Percentiles rank a stretch among this genome's conserved stretches.
These are phyloP conservation scores for Porphyra umbilicalis DNA, from an alignment of 31 red algal genomes.

Conservation along the genomic window DNA sequence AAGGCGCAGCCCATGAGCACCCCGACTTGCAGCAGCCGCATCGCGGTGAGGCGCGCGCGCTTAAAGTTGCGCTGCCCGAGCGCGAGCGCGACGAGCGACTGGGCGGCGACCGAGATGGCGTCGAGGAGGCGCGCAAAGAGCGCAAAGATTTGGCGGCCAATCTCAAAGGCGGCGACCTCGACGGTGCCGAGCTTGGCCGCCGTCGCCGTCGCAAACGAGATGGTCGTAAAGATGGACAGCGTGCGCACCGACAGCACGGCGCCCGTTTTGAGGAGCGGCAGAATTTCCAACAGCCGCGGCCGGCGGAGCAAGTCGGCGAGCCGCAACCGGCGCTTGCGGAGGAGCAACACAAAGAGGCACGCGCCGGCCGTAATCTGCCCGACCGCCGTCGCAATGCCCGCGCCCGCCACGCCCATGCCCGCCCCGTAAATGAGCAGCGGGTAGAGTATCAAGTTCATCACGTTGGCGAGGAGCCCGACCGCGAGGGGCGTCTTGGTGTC, in stretches of 20 bases:
- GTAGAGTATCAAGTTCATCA: constrained; percentile 80
- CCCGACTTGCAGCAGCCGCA: constrained; percentile 69
- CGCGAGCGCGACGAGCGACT: constrained; percentile 77
- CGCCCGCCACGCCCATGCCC: constrained; percentile 76
- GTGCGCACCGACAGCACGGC: constrained; percentile 83
- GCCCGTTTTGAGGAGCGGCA: constrained; percentile 68
- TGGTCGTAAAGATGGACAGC: constrained; percentile 73
- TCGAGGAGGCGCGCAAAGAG: constrained; percentile 76
- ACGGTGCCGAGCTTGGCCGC: constrained; percentile 67
- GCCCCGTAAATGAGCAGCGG: constrained; percentile 83
- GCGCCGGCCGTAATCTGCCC: constrained; percentile 62
- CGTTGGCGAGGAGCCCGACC: constrained; percentile 65
- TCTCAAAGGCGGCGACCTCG: constrained; percentile 80
- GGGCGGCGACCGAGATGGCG: constrained; percentile 86
- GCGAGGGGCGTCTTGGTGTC: constrained; percentile 88
- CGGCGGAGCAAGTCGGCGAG: constrained; percentile 37
- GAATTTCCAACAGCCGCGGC: constrained; percentile 52
- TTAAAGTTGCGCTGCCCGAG: constrained; percentile 49
- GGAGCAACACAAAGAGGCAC: constrained; percentile 41
- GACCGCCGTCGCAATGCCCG: constrained; percentile 80
- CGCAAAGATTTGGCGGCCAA: constrained; percentile 80
- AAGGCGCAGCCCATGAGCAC: constrained; percentile 65
- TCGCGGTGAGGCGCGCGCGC: constrained; percentile 51
- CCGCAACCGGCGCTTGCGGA: constrained; percentile 43
- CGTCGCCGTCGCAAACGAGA: constrained; percentile 78